phyloP scores from a whole-genome alignment of 805 yeast genomes.

The Lachancea quebecensis region DNA sequence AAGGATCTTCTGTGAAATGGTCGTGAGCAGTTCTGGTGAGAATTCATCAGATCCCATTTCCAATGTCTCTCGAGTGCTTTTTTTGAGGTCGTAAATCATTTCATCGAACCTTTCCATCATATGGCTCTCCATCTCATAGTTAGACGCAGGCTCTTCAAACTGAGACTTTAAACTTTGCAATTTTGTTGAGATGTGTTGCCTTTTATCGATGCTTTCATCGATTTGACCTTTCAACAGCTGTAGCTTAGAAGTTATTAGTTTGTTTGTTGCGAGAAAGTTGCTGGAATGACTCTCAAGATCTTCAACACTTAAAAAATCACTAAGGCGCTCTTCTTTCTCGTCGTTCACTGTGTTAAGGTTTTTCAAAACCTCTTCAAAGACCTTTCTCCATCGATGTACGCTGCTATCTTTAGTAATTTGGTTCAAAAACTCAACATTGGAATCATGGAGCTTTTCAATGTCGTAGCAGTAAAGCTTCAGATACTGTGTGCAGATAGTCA shows the following conservation, averaged over 20 bases:
- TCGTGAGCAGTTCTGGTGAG: conserved; percentile 3
- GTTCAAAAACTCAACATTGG: conserved; percentile 33
- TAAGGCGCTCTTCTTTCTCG: conserved; percentile 9
- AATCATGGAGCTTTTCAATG: conserved; percentile 40
- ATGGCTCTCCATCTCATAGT: conserved; percentile 20
- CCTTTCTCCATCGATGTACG: conserved; percentile 35
- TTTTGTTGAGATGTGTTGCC: conserved; percentile 9
- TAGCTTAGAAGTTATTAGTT: conserved; percentile 12
- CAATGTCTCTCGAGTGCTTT: conserved; percentile 14
- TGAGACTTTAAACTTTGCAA: conserved; percentile 8
- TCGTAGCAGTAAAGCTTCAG: conserved; percentile 42
- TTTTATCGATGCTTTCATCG: conserved; percentile 12
- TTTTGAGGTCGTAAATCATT: conserved; percentile 14
- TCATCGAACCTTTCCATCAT: conserved; percentile 25
- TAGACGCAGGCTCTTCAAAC: conserved; percentile 11
- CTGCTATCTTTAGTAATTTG: conserved; percentile 38
- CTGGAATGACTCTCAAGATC: conserved; percentile 9
- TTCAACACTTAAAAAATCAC: conserved; percentile 14
- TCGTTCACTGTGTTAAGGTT: conserved; percentile 13
- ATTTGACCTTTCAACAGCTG: conserved; percentile 15
- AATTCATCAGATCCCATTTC: conserved; percentile 11
- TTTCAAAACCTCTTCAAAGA: conserved; percentile 23
- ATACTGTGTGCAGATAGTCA: conserved; percentile 44
- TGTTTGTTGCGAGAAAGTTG: conserved; percentile 11
- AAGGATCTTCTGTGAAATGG: conserved; percentile 5